These are phyloP conservation scores for Bipolaris oryzae DNA, from an alignment of 2,329 filamentous ascomycete species.

Conservation along the genomic window DNA sequence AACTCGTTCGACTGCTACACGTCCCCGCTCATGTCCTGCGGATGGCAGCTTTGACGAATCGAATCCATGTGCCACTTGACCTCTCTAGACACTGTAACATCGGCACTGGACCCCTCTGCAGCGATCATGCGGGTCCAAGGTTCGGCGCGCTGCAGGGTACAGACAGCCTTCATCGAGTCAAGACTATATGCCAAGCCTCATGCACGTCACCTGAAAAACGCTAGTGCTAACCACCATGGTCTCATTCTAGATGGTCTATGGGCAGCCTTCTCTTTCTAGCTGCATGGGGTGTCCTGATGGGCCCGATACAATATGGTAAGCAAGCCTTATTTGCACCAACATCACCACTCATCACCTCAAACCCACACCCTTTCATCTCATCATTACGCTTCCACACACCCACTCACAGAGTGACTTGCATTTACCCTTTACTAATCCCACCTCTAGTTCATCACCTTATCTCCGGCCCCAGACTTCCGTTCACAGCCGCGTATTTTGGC, in stretches of 20 bases:
- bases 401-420: background rate
- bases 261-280: constrained; percentile 87
- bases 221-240: constrained; percentile 46
- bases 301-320: constrained; percentile 74
- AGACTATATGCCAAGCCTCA: constrained; percentile 29
- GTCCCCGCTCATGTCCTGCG: constrained; percentile 19
- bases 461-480: constrained; percentile 83
- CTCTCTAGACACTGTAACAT: constrained; percentile 46
- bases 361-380: background rate
- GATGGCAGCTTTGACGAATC: constrained; percentile 27
- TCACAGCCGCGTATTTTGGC: constrained; percentile 93
- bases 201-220: constrained; percentile 33
- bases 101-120: constrained; percentile 39
- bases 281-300: constrained; percentile 95
- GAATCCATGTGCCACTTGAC: constrained; percentile 40
- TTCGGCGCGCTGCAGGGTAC: constrained; percentile 46
- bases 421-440: constrained; percentile 23
- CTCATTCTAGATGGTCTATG: constrained; percentile 80
- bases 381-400: background rate
- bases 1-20: constrained; percentile 18
- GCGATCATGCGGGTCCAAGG: constrained; percentile 52
- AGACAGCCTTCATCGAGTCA: constrained; percentile 38
- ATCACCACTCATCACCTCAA: constrained; percentile 6
- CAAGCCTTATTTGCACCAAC: constrained; percentile 33
- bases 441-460: constrained; percentile 74